These are phyloP conservation scores for Rhodotorula graminis DNA, from an alignment of 768 basidiomycete species.

Conservation along the genomic window DNA sequence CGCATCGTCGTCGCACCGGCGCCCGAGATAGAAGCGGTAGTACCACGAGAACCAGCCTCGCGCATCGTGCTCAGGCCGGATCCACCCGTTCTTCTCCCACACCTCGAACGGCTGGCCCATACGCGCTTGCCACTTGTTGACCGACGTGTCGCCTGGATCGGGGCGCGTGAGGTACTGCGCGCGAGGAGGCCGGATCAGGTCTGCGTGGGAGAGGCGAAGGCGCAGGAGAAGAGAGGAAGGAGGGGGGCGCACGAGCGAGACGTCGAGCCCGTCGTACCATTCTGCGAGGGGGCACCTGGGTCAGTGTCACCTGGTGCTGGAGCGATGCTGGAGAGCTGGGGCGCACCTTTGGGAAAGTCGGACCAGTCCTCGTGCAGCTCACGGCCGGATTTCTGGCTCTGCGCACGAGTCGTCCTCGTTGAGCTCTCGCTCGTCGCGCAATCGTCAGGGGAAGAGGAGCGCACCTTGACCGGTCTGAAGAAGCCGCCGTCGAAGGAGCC, in stretches of 20 bases:
- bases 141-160: slow-evolving; percentile 3
- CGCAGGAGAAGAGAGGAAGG: not conserved
- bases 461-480: slow-evolving; percentile 22
- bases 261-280: slow-evolving; percentile 22
- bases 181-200: not conserved
- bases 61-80: slow-evolving; percentile 21
- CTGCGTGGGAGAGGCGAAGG: not conserved
- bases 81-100: slow-evolving; percentile 32
- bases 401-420: not conserved
- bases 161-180: slow-evolving; percentile 30
- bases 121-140: slow-evolving; percentile 24
- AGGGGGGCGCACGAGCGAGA: slow-evolving; percentile 3
- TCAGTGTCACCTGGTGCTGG: accelerated
- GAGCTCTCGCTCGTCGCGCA: not conserved
- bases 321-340: not conserved
- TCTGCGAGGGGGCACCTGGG: not conserved
- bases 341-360: slow-evolving; percentile 15
- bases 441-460: not conserved
- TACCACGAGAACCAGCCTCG: slow-evolving; percentile 36
- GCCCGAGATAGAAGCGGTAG: slow-evolving; percentile 30
- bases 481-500: slow-evolving; percentile 29
- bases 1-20: slow-evolving; percentile 25
- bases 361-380: slow-evolving; percentile 33
- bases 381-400: slow-evolving; percentile 8
- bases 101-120: slow-evolving; percentile 27